phyloP scores from a whole-genome alignment of 73 alveolate genomes.

The Tetrahymena thermophila region DNA sequence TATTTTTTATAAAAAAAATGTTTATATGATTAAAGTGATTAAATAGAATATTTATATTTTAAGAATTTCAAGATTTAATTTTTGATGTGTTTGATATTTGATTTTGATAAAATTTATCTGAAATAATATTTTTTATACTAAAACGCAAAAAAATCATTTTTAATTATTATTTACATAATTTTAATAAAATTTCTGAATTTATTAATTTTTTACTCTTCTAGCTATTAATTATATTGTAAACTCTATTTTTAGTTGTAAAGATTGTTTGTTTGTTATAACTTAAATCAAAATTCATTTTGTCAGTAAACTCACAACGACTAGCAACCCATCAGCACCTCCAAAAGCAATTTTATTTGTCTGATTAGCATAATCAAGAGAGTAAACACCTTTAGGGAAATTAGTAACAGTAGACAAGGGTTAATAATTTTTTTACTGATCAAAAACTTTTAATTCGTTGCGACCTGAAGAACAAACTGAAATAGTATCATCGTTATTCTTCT shows the following conservation, averaged over 20 bases:
- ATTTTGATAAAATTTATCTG: no score
- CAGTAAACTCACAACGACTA: neutral
- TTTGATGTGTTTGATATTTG: no score
- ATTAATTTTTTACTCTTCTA: no score
- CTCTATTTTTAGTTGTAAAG: neutral
- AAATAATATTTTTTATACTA: no score
- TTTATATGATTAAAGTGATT: no score
- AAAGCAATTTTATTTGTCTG: slow-evolving; percentile 63
- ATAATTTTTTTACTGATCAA: slow-evolving; percentile 7
- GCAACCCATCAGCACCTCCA: slow-evolving; percentile 84
- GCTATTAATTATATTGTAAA: no score
- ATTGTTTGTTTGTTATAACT: neutral
- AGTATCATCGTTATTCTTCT: slow-evolving; percentile 7
- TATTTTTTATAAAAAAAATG: no score
- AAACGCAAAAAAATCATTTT: no score
- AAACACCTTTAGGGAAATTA: slow-evolving; percentile 34
- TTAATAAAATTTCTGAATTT: no score
- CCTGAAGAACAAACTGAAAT: slow-evolving; percentile 37
- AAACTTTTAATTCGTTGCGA: slow-evolving; percentile 16
- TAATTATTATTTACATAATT: no score
- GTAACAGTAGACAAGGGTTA: slow-evolving; percentile 4
- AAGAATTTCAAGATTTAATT: no score
- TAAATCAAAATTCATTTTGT: neutral
- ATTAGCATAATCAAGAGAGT: slow-evolving; percentile 71
- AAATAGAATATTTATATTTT: no score